Conservation (phyloP, 2,329 filamentous ascomycete species). For the Cladobotryum protrusum region DNA sequence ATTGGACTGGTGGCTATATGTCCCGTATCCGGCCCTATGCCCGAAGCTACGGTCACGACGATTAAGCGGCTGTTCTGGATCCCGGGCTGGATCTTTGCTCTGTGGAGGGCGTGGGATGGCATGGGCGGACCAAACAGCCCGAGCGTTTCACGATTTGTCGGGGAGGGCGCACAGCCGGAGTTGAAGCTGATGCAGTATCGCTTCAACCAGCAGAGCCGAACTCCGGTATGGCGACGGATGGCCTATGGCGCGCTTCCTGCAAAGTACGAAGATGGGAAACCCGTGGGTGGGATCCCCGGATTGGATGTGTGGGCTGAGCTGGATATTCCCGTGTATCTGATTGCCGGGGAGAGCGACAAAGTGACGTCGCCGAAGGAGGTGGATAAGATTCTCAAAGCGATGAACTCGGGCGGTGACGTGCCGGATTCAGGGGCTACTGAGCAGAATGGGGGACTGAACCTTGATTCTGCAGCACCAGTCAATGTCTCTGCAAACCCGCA, state of each 20-base stretch:
- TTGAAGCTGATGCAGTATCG: conserved; percentile 61
- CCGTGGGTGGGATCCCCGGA: conserved; percentile 61
- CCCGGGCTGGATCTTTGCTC: conserved; percentile 65
- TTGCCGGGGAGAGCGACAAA: conserved; percentile 70
- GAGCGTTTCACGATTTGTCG: conserved; percentile 75
- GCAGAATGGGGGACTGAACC: conserved; percentile 25
- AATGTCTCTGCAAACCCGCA: conserved; percentile 27
- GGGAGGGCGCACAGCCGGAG: conserved; percentile 57
- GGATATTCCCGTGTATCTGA: conserved; percentile 66
- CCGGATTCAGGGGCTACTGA: conserved; percentile 18
- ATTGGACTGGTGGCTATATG: conserved; percentile 76
- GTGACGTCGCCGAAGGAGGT: conserved; percentile 69
- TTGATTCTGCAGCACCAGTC: conserved; percentile 44
- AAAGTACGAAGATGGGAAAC: conserved; percentile 43
- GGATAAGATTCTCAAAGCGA: conserved; percentile 52
- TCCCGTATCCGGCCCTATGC: conserved; percentile 61
- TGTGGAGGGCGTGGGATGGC: conserved; percentile 72
- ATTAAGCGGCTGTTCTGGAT: conserved; percentile 57
- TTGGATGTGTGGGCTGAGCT: conserved; percentile 66
- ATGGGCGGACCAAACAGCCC: conserved; percentile 70
- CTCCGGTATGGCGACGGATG: conserved; percentile 78
- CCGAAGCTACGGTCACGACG: conserved; percentile 37
- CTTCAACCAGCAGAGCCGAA: conserved; percentile 78
- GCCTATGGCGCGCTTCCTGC: conserved; percentile 62
- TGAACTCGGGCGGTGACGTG: conserved; percentile 20